Evolutionary conservation across 495 filamentous ascomycete species (phyloP).

Genomic region (Thozetella sp.): DNA sequence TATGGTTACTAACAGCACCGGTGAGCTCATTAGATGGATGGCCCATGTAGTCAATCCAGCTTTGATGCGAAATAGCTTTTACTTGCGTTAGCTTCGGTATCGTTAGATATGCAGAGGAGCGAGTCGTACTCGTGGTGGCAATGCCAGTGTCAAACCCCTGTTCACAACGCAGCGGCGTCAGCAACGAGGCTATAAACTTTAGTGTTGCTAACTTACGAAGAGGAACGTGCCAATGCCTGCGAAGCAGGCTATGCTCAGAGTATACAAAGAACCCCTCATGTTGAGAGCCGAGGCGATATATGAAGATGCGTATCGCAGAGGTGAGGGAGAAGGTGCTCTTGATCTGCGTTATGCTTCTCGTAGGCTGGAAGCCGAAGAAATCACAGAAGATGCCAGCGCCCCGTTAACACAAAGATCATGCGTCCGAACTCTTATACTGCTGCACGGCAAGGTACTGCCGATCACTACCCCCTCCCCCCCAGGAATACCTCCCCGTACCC

Average conservation of each 20-base stretch:
- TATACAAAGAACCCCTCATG: slow-evolving; percentile 21
- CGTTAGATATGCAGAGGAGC: neutral
- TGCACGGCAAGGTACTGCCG: no score
- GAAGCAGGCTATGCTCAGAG: slow-evolving; percentile 52
- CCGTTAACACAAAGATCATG: no score
- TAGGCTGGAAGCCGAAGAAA: no score
- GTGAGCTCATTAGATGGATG: slow-evolving; percentile 54
- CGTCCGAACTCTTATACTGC: no score
- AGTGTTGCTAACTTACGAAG: slow-evolving; percentile 39
- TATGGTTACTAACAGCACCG: slow-evolving; percentile 60
- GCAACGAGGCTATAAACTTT: neutral
- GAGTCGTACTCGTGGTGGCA: slow-evolving; percentile 55
- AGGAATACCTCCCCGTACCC: no score
- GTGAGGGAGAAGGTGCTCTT: no score
- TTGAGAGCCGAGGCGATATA: no score
- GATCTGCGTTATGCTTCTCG: no score
- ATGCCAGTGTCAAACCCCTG: slow-evolving; percentile 64
- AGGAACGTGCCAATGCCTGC: slow-evolving; percentile 60
- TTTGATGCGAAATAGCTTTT: slow-evolving; percentile 59
- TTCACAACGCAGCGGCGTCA: slow-evolving; percentile 6
- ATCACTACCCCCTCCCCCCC: no score
- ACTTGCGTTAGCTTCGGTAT: slow-evolving; percentile 8
- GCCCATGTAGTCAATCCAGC: slow-evolving; percentile 62
- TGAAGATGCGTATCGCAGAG: no score
- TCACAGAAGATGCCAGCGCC: no score